These are phyloP conservation scores for Tillandsia leiboldiana DNA, from an alignment of 176 grass and related monocot genomes.

Conservation along the genomic window DNA sequence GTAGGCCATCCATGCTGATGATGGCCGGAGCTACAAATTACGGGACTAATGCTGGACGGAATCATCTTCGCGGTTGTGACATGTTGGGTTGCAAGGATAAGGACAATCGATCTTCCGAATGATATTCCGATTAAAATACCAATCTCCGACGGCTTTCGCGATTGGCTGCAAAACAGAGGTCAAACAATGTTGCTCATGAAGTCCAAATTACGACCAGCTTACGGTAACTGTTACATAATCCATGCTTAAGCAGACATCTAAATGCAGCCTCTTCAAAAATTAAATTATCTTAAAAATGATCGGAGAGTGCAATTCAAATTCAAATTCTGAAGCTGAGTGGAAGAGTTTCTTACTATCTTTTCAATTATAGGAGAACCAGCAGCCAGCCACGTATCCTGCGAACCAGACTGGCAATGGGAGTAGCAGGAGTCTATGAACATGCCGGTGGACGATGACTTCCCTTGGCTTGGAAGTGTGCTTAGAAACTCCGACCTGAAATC, in stretches of 20 bases:
- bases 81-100: slow-evolving; percentile 80
- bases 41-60: slow-evolving; percentile 12
- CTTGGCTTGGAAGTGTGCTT: slow-evolving; percentile 36
- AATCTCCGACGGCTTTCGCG: slow-evolving; percentile 68
- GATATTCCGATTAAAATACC: slow-evolving; percentile 41
- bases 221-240: too few species aligned
- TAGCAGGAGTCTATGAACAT: slow-evolving; percentile 89
- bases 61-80: slow-evolving; percentile 55
- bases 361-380: slow-evolving; percentile 46
- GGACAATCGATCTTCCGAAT: slow-evolving; percentile 48
- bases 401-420: slow-evolving; percentile 77
- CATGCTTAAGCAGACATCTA: too few species aligned
- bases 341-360: slow-evolving; percentile 42
- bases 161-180: slow-evolving; percentile 46
- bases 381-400: slow-evolving; percentile 48
- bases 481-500: slow-evolving; percentile 68
- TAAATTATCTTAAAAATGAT: not conserved
- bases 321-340: not conserved
- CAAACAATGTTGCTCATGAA: not conserved
- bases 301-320: not conserved
- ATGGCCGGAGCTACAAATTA: not conserved
- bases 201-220: too few species aligned
- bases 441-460: slow-evolving; percentile 32
- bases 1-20: not conserved
- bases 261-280: too few species aligned